phyloP scores from a whole-genome alignment of 2,329 filamentous ascomycete genomes.

The Xylaria sp. region DNA sequence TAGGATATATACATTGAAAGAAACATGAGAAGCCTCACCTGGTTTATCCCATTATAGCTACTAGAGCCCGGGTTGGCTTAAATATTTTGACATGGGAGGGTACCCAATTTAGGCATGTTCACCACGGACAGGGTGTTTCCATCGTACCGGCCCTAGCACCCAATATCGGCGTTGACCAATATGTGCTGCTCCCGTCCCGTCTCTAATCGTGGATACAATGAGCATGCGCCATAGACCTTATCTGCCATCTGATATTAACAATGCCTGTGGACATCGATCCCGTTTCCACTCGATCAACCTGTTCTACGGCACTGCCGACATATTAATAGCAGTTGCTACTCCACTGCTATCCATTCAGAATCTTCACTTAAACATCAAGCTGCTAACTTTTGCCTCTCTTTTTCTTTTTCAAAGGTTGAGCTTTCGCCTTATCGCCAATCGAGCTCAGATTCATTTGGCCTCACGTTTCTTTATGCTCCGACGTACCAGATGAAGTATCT shows the following conservation, averaged over 20 bases:
- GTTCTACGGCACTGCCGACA: neutral
- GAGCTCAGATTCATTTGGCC: neutral
- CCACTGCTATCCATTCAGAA: conserved; percentile 1
- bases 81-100: conserved; percentile 16
- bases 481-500: conserved; percentile 4
- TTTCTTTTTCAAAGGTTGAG: conserved; percentile 2
- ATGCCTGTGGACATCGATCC: conserved; percentile 1
- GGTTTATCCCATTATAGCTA: neutral
- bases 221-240: conserved; percentile 12
- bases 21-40: neutral
- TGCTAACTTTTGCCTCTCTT: neutral
- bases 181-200: conserved; percentile 31
- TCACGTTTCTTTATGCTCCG: neutral
- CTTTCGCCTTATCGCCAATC: neutral
- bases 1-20: neutral
- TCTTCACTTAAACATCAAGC: neutral
- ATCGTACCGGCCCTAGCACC: conserved; percentile 26
- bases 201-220: conserved; percentile 8
- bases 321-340: conserved; percentile 20
- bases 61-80: neutral
- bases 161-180: conserved; percentile 33
- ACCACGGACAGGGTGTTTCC: conserved; percentile 36
- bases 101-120: conserved; percentile 43
- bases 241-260: conserved; percentile 12
- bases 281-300: neutral